Evolutionary conservation across 768 basidiomycete species (phyloP).

Genomic region (Melanogaster broomeanus): DNA sequence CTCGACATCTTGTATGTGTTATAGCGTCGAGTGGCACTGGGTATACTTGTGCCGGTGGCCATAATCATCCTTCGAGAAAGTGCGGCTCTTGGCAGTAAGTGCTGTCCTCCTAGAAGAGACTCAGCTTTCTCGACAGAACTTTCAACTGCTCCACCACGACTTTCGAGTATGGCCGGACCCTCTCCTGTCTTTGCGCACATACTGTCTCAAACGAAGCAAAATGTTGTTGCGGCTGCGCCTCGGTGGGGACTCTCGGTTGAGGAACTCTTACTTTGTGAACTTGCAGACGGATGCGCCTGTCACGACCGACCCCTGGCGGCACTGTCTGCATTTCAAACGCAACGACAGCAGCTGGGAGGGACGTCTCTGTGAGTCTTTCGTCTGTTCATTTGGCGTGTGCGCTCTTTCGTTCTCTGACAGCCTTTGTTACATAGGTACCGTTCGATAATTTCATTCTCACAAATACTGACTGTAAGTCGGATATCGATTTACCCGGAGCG

Average conservation of each 20-base stretch:
- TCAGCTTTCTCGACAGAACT: no score
- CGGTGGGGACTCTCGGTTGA: conserved; percentile 72
- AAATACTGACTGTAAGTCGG: conserved; percentile 67
- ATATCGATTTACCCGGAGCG: conserved; percentile 75
- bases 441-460: conserved; percentile 75
- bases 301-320: conserved; percentile 91
- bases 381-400: conserved; percentile 6
- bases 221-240: conserved; percentile 72
- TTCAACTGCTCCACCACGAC: conserved; percentile 1
- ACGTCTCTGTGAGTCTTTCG: conserved; percentile 67
- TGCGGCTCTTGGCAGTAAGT: no score
- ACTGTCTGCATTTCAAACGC: conserved; percentile 78
- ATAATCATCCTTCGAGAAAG: no score
- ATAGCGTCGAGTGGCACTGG: no score
- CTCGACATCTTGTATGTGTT: no score
- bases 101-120: no score
- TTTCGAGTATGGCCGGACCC: conserved; percentile 25
- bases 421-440: conserved; percentile 70
- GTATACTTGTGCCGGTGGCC: no score
- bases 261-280: conserved; percentile 90
- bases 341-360: conserved; percentile 75
- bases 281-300: conserved; percentile 85
- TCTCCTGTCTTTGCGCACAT: conserved; percentile 36
- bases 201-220: conserved; percentile 46
- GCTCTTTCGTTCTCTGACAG: conserved; percentile 3